Conservation (phyloP, 2,329 filamentous ascomycete species). For the Trichoderma cornu-damae region DNA sequence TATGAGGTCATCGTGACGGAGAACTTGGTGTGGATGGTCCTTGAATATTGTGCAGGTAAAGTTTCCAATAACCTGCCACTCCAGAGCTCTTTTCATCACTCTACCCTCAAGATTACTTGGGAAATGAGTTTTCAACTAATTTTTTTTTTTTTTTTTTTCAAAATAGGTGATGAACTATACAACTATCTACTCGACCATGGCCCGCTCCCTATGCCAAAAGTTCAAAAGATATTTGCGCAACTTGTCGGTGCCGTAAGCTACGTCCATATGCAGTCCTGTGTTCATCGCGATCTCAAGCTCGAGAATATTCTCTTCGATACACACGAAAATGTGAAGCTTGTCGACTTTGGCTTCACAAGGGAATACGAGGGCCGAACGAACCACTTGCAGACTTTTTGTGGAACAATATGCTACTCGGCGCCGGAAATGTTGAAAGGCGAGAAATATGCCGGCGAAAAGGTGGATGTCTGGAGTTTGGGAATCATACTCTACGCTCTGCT, state of each 20-base stretch:
- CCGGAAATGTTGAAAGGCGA: constrained; percentile 98
- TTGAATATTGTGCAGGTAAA: constrained; percentile 90
- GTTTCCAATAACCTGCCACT: not conserved
- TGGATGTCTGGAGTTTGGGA: constrained; percentile 90
- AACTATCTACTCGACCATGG: constrained; percentile 89
- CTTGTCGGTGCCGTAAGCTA: constrained; percentile 92
- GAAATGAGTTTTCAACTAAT: too few relatives aligned
- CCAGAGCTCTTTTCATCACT: not conserved
- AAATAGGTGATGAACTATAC: constrained; percentile 94
- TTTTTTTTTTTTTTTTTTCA: too few relatives aligned
- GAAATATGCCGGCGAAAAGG: constrained; percentile 96
- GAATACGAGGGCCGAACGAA: constrained; percentile 95
- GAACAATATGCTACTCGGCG: constrained; percentile 94
- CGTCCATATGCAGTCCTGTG: constrained; percentile 90
- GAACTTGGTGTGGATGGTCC: constrained; percentile 85
- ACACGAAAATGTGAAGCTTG: constrained; percentile 93
- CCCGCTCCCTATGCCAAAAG: constrained; percentile 75
- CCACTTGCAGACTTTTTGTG: constrained; percentile 95
- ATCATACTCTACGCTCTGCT: constrained; percentile 80
- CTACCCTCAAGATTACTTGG: not conserved
- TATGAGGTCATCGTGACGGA: constrained; percentile 99
- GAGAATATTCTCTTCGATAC: constrained; percentile 90
- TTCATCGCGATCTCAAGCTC: constrained; percentile 93
- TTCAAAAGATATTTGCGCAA: constrained; percentile 93
- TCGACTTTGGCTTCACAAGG: constrained; percentile 95